Evolutionary conservation across 768 basidiomycete species (phyloP).

Genomic region (Lactarius akahatsu): DNA sequence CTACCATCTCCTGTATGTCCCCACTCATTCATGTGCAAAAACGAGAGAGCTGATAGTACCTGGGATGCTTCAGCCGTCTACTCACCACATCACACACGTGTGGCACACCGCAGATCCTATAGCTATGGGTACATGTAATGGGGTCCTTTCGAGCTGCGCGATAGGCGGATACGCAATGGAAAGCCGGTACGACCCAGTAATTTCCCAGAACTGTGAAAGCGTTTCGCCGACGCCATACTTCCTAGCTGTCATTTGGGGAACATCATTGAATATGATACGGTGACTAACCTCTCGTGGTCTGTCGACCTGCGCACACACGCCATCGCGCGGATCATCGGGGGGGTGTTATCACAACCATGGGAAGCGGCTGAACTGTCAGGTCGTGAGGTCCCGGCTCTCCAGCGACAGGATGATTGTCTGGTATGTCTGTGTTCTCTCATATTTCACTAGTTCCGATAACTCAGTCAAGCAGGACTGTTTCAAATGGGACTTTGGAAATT

Average conservation of each 20-base stretch:
- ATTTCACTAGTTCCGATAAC: slow-evolving; percentile 10
- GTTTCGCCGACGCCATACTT: background rate
- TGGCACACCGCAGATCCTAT: slow-evolving; percentile 96
- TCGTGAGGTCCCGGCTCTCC: slow-evolving; percentile 59
- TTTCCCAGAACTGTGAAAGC: background rate
- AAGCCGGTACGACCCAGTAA: slow-evolving; percentile 42
- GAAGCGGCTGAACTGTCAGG: slow-evolving; percentile 56
- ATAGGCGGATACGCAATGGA: slow-evolving; percentile 87
- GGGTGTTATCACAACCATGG: slow-evolving; percentile 72
- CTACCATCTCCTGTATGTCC: slow-evolving; percentile 76
- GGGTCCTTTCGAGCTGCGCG: slow-evolving; percentile 75
- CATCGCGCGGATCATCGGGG: slow-evolving; percentile 77
- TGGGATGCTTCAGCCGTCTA: slow-evolving; percentile 52
- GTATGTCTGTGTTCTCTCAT: slow-evolving; percentile 50
- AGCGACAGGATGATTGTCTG: slow-evolving; percentile 64
- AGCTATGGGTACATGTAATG: slow-evolving; percentile 80
- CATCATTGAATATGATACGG: slow-evolving; percentile 89
- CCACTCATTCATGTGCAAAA: background rate
- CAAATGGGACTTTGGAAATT: slow-evolving; percentile 68
- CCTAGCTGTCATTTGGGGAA: slow-evolving; percentile 81
- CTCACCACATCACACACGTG: slow-evolving; percentile 78
- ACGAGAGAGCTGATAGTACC: slow-evolving; percentile 1
- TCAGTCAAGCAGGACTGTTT: slow-evolving; percentile 56
- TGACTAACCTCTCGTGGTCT: slow-evolving; percentile 79
- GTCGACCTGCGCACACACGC: slow-evolving; percentile 80